Evolutionary conservation across 768 basidiomycete species (phyloP), one percentile per base, ranked within the genome.

Genomic region (Boletus rubropictus): DNA sequence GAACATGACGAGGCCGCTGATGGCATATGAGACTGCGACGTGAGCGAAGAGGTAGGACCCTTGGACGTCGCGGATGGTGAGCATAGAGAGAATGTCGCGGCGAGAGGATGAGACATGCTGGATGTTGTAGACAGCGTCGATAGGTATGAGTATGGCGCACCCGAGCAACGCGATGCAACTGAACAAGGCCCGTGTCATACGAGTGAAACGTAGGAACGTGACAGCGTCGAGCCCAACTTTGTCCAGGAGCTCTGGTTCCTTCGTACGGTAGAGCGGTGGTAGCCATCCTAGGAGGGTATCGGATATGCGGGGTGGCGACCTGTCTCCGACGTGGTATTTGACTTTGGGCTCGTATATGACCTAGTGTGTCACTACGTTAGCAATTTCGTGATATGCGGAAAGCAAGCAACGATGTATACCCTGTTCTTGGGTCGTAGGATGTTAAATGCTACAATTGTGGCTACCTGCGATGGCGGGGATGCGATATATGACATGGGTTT

Each of bases 151-250:
- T 48, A 89, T 69, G 39, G 68, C 78, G 57, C 88, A 89, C 17
- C 78, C 72, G 36, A 89, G 71, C 41, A 77, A 39, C 1, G 83
- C 82, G 48, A 91, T 73, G 27, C 69, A 67, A 21, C 76, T 66
- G 71, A 91, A 92, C 41, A 88, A 71, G 66, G 72, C 75, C 17
- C 91, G 84, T 61, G 86, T 76, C 69, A 99, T 79, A 44, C 93
- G 84, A 21, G 87, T 78, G 66, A 98, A 97, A 22, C 95, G 86
- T 20, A 99, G 79, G 66, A 86, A 99, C 20, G 86, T 79, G 39
- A 93, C 89, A 0, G 94, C 95, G 60, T 99, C 96, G 9, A 96
- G 81, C 22, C 95, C 95, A 65, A 89, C 72, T 64, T 87, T 88
- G 56, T 88, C 83, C 24, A 95, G 72, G 28, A 96, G 80, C 52